phyloP scores from a whole-genome alignment of 2,329 filamentous ascomycete genomes.

The Monosporascus sp. region DNA sequence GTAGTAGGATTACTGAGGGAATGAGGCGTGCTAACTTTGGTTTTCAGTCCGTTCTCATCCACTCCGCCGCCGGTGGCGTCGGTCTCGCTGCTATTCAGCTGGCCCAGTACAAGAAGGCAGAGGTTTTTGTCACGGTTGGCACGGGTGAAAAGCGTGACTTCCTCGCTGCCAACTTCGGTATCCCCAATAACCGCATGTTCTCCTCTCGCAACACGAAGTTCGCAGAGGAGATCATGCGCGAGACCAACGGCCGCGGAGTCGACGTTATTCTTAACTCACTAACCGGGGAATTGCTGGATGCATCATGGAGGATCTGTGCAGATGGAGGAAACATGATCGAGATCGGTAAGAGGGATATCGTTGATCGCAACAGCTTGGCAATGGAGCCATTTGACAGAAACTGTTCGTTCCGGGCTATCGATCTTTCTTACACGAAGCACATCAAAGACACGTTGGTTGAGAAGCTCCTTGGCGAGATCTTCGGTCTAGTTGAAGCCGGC shows the following conservation, averaged over 20 bases:
- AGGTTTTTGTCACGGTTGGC: slow-evolving; percentile 10
- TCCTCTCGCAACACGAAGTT: slow-evolving; percentile 10
- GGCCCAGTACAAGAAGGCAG: slow-evolving; percentile 5
- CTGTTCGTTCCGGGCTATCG: background rate
- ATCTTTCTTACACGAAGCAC: no score
- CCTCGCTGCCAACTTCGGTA: slow-evolving; percentile 3
- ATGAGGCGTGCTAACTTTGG: no score
- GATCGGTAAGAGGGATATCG: slow-evolving; percentile 1
- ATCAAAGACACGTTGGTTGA: no score
- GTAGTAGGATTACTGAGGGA: no score
- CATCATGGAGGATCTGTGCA: slow-evolving; percentile 8
- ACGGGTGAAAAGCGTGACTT: slow-evolving; percentile 7
- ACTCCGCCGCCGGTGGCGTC: slow-evolving; percentile 11
- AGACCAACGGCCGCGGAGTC: slow-evolving; percentile 9
- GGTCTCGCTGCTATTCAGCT: slow-evolving; percentile 9
- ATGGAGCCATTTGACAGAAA: slow-evolving; percentile 5
- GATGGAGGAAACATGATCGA: slow-evolving; percentile 9
- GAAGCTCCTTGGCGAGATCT: no score
- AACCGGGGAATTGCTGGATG: slow-evolving; percentile 8
- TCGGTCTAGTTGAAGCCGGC: slow-evolving; percentile 6
- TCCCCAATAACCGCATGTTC: slow-evolving; percentile 10
- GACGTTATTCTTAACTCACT: slow-evolving; percentile 16
- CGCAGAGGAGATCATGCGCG: background rate
- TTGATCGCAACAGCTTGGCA: slow-evolving; percentile 2
- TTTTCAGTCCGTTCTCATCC: slow-evolving; percentile 12